Percentiles rank a stretch among this genome's conserved stretches.
These are phyloP conservation scores for Chalciporus sp. DNA, from an alignment of 1,284 basidiomycete species.

Conservation along the genomic window DNA sequence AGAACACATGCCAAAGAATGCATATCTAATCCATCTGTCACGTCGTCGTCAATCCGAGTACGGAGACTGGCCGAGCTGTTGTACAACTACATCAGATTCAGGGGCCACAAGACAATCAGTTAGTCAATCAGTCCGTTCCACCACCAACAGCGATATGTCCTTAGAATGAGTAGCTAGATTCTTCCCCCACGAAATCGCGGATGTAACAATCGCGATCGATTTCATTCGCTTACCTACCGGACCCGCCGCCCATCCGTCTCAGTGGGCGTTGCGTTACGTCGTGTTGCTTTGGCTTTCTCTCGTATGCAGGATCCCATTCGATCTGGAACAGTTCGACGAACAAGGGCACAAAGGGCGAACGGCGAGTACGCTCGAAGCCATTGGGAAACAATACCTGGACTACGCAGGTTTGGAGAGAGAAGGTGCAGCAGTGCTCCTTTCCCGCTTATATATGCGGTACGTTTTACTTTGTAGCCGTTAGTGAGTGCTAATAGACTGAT, in stretches of 20 bases:
- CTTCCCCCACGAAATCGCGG: slow-evolving; percentile 88
- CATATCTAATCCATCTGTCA: slow-evolving; percentile 36
- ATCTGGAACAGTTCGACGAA: slow-evolving; percentile 83
- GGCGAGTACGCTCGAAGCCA: slow-evolving; percentile 54
- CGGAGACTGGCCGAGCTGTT: slow-evolving; percentile 65
- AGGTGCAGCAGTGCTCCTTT: slow-evolving; percentile 72
- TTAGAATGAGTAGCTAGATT: slow-evolving; percentile 66
- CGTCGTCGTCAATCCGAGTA: slow-evolving; percentile 46
- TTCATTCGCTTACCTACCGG: slow-evolving; percentile 60
- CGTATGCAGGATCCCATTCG: slow-evolving; percentile 93
- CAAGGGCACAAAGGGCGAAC: slow-evolving; percentile 49
- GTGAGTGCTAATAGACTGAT: slow-evolving; percentile 14
- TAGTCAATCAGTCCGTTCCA: slow-evolving; percentile 37
- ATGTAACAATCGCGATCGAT: slow-evolving; percentile 75
- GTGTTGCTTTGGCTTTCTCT: slow-evolving; percentile 92
- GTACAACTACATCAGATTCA: slow-evolving; percentile 85
- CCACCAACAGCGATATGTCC: slow-evolving; percentile 8
- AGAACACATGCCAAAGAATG: slow-evolving; percentile 57
- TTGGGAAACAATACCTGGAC: slow-evolving; percentile 63
- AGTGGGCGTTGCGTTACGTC: slow-evolving; percentile 87
- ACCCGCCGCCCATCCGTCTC: slow-evolving; percentile 42
- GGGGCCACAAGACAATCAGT: slow-evolving; percentile 95
- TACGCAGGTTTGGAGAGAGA: slow-evolving; percentile 83
- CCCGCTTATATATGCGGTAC: slow-evolving; percentile 78
- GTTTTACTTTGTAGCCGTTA: slow-evolving; percentile 11